Evolutionary conservation across 2,329 filamentous ascomycete species (phyloP).

Genomic region (Nemania sp.): DNA sequence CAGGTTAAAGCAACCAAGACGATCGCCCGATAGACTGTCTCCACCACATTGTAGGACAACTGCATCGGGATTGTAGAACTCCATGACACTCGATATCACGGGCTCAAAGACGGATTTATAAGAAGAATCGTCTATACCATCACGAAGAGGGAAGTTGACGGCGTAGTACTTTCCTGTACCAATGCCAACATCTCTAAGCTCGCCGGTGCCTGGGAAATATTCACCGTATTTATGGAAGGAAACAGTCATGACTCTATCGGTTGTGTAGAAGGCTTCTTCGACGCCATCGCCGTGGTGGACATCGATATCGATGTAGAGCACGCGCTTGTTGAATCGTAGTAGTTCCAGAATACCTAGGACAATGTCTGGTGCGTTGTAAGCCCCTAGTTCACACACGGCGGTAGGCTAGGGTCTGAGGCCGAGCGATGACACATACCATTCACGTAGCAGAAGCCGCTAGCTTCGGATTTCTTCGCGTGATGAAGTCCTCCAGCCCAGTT

Average conservation of each 20-base stretch:
- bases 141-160: constrained; percentile 90
- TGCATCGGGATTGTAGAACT: constrained; percentile 88
- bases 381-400: constrained; percentile 48
- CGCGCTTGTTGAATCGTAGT: constrained; percentile 88
- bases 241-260: constrained; percentile 91
- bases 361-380: constrained; percentile 76
- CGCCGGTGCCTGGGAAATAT: constrained; percentile 94
- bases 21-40: constrained; percentile 92
- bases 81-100: constrained; percentile 88
- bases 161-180: constrained; percentile 90
- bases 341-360: constrained; percentile 95
- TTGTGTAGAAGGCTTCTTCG: constrained; percentile 93
- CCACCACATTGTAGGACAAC: constrained; percentile 97
- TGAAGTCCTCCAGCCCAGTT: constrained; percentile 98
- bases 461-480: constrained; percentile 96
- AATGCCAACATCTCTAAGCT: constrained; percentile 86
- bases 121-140: constrained; percentile 89
- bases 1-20: constrained; percentile 95
- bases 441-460: constrained; percentile 97
- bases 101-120: constrained; percentile 93
- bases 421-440: constrained; percentile 75
- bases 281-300: constrained; percentile 95
- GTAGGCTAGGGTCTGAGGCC: neutral
- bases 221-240: constrained; percentile 98
- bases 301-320: constrained; percentile 96